A percentile compares a stretch with the other conserved stretches of the same genome.
These are phyloP conservation scores for Calonectria leucothoes DNA, from an alignment of 2,329 filamentous ascomycete genomes.

Conservation along the genomic window DNA sequence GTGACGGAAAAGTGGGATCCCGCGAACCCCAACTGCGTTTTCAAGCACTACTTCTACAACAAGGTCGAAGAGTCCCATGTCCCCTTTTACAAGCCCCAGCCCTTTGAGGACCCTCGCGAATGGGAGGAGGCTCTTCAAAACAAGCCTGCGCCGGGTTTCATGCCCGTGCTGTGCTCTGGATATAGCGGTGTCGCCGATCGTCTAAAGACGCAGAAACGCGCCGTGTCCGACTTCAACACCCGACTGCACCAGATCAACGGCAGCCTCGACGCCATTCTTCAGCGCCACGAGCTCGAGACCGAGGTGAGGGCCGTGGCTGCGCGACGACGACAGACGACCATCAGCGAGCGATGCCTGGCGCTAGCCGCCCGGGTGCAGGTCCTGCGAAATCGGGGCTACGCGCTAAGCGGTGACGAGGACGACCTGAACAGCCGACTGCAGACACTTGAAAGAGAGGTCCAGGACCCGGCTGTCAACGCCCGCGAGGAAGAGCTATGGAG, in stretches of 20 bases:
- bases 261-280: constrained; percentile 76
- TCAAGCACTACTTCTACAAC: constrained; percentile 91
- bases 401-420: constrained; percentile 83
- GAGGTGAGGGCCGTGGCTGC: constrained; percentile 80
- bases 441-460: constrained; percentile 74
- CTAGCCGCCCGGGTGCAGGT: constrained; percentile 85
- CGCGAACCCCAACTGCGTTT: constrained; percentile 73
- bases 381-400: constrained; percentile 83
- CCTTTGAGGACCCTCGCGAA: constrained; percentile 78
- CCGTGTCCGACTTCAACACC: constrained; percentile 76
- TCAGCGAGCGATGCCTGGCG: constrained; percentile 78
- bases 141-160: constrained; percentile 80
- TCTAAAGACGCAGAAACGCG: constrained; percentile 77
- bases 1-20: constrained; percentile 82
- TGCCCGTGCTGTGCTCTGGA: constrained; percentile 81
- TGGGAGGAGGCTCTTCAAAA: constrained; percentile 88
- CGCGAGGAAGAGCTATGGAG: constrained; percentile 90
- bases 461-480: constrained; percentile 80
- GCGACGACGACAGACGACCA: constrained; percentile 76
- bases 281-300: constrained; percentile 81
- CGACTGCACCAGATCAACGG: constrained; percentile 84
- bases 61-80: constrained; percentile 79
- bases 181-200: constrained; percentile 79
- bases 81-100: constrained; percentile 79
- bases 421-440: constrained; percentile 79